A percentile compares a stretch with the other conserved stretches of the same genome.
These are phyloP conservation scores for Mucor piriformis DNA, from an alignment of 371 early-diverging fungal species.

Conservation along the genomic window DNA sequence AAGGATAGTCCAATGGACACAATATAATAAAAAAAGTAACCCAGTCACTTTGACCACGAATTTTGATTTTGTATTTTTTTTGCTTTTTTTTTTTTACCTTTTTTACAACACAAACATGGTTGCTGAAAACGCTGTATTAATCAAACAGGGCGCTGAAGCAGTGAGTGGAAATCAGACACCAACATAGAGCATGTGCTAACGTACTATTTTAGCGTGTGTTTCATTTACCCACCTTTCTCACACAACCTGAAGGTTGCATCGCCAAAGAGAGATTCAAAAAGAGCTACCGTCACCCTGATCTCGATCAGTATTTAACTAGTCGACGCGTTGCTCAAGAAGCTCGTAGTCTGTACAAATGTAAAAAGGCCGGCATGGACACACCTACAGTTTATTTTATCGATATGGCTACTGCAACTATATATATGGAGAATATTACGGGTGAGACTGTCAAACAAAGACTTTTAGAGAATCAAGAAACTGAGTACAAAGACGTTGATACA, in stretches of 20 bases:
- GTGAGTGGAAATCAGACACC: constrained; percentile 11
- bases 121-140: constrained; percentile 25
- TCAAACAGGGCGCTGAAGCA: constrained; percentile 45
- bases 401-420: constrained; percentile 65
- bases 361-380: constrained; percentile 74
- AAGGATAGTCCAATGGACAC: constrained; percentile 22
- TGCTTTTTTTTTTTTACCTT: neutral
- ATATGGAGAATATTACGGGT: constrained; percentile 86
- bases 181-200: neutral
- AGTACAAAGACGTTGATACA: constrained; percentile 37
- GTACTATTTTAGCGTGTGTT: constrained; percentile 26
- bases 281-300: constrained; percentile 87
- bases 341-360: constrained; percentile 75
- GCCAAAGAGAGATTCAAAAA: constrained; percentile 85
- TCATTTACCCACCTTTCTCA: constrained; percentile 21
- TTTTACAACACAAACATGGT: constrained; percentile 1
- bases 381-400: constrained; percentile 88
- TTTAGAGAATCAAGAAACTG: constrained; percentile 37
- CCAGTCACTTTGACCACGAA: neutral
- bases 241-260: constrained; percentile 39
- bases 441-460: constrained; percentile 76
- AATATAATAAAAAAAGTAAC: neutral
- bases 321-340: constrained; percentile 84
- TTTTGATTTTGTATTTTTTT: neutral
- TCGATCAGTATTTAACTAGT: constrained; percentile 83